Evolutionary conservation across 2,329 filamentous ascomycete genomes (phyloP).

Genomic region (Verticillium klebahnii): DNA sequence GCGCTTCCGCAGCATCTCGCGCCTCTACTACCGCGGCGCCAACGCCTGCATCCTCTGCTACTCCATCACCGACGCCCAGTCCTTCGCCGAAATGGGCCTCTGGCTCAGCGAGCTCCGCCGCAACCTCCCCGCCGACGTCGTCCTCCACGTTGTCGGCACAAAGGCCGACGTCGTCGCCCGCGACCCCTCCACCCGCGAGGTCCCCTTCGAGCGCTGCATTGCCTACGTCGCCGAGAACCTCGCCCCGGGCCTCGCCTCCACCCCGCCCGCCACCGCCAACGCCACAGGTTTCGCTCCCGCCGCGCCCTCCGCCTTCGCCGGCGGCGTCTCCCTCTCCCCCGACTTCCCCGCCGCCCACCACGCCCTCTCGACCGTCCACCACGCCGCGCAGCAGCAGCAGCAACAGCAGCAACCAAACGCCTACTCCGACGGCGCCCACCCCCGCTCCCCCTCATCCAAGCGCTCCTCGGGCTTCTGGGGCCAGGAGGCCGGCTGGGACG

Average conservation of each 20-base stretch:
- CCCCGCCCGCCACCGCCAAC: conserved; percentile 62
- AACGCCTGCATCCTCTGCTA: conserved; percentile 94
- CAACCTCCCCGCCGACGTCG: conserved; percentile 72
- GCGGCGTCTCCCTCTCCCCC: background rate
- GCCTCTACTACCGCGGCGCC: conserved; percentile 93
- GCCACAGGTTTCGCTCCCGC: conserved; percentile 22
- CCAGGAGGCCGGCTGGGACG: conserved; percentile 92
- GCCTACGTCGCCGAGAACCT: conserved; percentile 92
- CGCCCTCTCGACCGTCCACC: conserved; percentile 8
- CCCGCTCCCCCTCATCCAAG: conserved; percentile 58
- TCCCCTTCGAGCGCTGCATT: conserved; percentile 93
- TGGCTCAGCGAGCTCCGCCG: conserved; percentile 83
- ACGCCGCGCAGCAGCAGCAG: conserved; percentile 4
- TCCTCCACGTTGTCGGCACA: conserved; percentile 92
- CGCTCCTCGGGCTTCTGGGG: conserved; percentile 79
- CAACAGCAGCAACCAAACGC: background rate
- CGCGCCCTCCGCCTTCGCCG: conserved; percentile 4
- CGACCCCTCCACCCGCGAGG: conserved; percentile 72
- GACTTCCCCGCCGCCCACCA: conserved; percentile 13
- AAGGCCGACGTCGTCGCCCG: conserved; percentile 87
- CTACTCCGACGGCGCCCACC: conserved; percentile 34
- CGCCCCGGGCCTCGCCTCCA: conserved; percentile 63
- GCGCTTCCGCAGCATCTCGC: conserved; percentile 88
- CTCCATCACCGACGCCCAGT: conserved; percentile 81
- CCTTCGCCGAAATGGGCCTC: conserved; percentile 86